Base-by-base conservation (phyloP, 768 basidiomycete species). In the Russula dissimulans region DNA sequence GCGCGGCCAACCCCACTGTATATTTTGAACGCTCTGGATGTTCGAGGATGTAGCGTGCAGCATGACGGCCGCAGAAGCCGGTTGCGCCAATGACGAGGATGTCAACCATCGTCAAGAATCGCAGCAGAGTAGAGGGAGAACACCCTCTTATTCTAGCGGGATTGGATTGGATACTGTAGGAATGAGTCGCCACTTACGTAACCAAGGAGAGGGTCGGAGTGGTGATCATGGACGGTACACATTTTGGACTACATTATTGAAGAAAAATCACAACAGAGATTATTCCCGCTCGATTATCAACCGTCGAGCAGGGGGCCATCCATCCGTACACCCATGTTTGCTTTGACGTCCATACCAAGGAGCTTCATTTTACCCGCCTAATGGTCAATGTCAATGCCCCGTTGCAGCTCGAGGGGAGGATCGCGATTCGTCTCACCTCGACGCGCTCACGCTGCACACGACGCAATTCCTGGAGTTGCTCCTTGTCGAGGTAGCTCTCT, bases 321-420 rank as follows among this genome's bases (percentile, higher is more conserved):
- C 91, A 93, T 93, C 53, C 91, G 77, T 45, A 93, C 89, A 45
- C 91, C 91, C 79, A 91, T 83, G 66, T 78, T 91, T 69, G 86
- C 81, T 67, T 87, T 89, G 56, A 93, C 77, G 17, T 92, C 89
- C 87, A 93, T 89, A 1, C 91, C 91, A n/a, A 93, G 71, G 34
- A 84, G 75, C 69, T 91, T 91, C 87, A 90, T 89, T 71, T 87
- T 88, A 17, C 86, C 84, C 48, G 82, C 85, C 86, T 90, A 60
- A 8, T 9, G 10, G 10, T 53, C 14, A 39, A 43, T 11, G 31
- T 42, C 31, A 57, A 15, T 15, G 5, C 4, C 18, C 22, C 34
- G n/a, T 22, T 7, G 36, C 8, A 22, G 31, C 38, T n/a, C 31
- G 36, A 31, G n/a, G 4, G 46, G 12, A 15, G 4, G 32, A 51